Base-by-base conservation (phyloP, 169 alveolate genomes). In the Cryptosporidium xiaoi region DNA sequence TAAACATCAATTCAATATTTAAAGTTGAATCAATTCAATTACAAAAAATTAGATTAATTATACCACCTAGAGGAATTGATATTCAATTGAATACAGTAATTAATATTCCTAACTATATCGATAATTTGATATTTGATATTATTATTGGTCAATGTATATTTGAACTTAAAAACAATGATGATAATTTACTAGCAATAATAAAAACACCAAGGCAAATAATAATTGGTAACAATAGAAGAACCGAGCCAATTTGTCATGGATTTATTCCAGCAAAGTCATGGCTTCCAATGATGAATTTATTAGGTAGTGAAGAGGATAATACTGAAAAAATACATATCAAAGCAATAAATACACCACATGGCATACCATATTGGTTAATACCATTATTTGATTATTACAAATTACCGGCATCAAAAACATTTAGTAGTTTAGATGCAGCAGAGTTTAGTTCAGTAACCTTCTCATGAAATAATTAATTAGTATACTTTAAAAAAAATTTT, bases 221-320 rank as follows among this genome's bases (percentile, higher is more conserved):
- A 56, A 60, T 77, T 77, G 87, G 87, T 36, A 77, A 62, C 48
- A 77, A 77, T 62, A 77, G 87, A 44, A 48, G 18, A 33, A 77
- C 87, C 0, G 77, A 77, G n/a, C 46, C 87, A 18, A 71, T 77
- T 44, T 77, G 71, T 77, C 62, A 56, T 77, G 87, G 87, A 8
- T 77, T 77, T 77, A 62, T 77, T 16, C 87, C 87, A 31, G 87
- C 87, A 10, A 77, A 77, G 36, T 77, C 87, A 24, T 77, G 87
- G 87, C 71, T 77, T 44, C 77, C 87, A 77, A 62, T 77, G 55
- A 77, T 77, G 87, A 77, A 77, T 77, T 77, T 77, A 34, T 46
- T 77, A 24, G 71, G 77, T 4, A 77, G 40, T 60, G 87, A 71
- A 24, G 71, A 77, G 46, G 33, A 44, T 10, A 62, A 62, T n/a